Percentiles rank a stretch among this genome's conserved stretches.
Conservation (phyloP, 2,329 filamentous ascomycete species). For the Teratosphaeria epicoccoides region DNA sequence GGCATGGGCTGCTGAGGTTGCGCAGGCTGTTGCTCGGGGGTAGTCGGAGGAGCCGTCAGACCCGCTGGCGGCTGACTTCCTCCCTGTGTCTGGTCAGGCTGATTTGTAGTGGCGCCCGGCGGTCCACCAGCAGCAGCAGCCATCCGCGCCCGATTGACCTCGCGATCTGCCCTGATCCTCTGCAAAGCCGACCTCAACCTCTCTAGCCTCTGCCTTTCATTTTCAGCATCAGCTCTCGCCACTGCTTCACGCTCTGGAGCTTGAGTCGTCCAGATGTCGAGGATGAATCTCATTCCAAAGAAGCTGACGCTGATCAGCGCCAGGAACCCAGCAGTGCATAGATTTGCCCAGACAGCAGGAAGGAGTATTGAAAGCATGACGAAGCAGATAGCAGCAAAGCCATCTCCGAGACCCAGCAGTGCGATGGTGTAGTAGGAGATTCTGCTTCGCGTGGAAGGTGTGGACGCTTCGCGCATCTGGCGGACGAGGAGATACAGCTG, state of each 20-base stretch:
- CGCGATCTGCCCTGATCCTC: constrained; percentile 12
- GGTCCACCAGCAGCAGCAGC: constrained; percentile 4
- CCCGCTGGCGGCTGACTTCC: neutral
- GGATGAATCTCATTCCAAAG: constrained; percentile 54
- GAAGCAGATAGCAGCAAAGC: constrained; percentile 45
- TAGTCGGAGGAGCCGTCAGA: neutral
- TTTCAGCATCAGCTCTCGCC: constrained; percentile 35
- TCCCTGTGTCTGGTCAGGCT: neutral
- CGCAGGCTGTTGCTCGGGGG: constrained; percentile 1
- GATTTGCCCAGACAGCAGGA: constrained; percentile 43
- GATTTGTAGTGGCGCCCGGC: neutral
- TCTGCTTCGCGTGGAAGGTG: constrained; percentile 52
- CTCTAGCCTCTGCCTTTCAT: constrained; percentile 16
- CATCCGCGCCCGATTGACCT: neutral
- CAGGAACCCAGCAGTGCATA: constrained; percentile 48
- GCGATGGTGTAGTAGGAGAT: constrained; percentile 55
- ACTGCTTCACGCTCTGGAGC: constrained; percentile 37
- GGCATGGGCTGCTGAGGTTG: constrained; percentile 8
- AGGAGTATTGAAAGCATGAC: constrained; percentile 46
- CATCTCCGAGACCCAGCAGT: constrained; percentile 51
- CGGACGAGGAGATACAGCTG: constrained; percentile 49
- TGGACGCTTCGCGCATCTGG: constrained; percentile 55
- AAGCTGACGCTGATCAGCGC: constrained; percentile 51
- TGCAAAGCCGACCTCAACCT: constrained; percentile 13
- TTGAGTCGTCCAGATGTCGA: constrained; percentile 58